Evolutionary conservation across 768 basidiomycete species (phyloP).

Genomic region (Tricholoma bakamatsutake): DNA sequence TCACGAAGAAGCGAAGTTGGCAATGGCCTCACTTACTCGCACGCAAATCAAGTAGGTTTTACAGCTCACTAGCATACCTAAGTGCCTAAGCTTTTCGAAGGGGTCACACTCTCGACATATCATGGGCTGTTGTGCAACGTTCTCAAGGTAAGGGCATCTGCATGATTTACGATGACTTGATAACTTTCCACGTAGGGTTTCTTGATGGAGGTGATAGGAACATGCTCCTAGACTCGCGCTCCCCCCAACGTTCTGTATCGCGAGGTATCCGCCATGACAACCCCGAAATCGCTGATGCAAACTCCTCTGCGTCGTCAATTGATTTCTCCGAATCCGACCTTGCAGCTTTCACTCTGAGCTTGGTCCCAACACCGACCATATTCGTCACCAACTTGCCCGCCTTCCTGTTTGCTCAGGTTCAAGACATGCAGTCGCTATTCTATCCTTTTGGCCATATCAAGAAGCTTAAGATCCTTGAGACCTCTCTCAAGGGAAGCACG

Average conservation of each 20-base stretch:
- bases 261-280: slow-evolving; percentile 15
- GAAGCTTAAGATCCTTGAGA: slow-evolving; percentile 48
- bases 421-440: slow-evolving; percentile 69
- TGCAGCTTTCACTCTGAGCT: slow-evolving; percentile 26
- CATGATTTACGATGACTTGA: background rate
- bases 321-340: slow-evolving; percentile 25
- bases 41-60: slow-evolving; percentile 58
- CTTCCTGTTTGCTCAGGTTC: slow-evolving; percentile 57
- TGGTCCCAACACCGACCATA: slow-evolving; percentile 43
- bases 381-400: slow-evolving; percentile 63
- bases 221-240: slow-evolving; percentile 49
- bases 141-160: slow-evolving; percentile 53
- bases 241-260: slow-evolving; percentile 18
- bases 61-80: background rate
- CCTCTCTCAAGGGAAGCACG: slow-evolving; percentile 33
- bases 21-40: slow-evolving; percentile 62
- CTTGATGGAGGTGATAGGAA: slow-evolving; percentile 78
- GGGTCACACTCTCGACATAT: slow-evolving; percentile 73
- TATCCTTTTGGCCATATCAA: slow-evolving; percentile 68
- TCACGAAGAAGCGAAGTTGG: slow-evolving; percentile 64
- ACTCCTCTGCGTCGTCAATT: slow-evolving; percentile 29
- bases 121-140: slow-evolving; percentile 85
- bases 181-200: slow-evolving; percentile 44
- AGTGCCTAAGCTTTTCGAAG: slow-evolving; percentile 26
- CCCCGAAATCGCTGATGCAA: slow-evolving; percentile 21